Evolutionary conservation across 2,329 filamentous ascomycete species (phyloP), one percentile per base, ranked within the genome.

Genomic region (Penicillium sp.): DNA sequence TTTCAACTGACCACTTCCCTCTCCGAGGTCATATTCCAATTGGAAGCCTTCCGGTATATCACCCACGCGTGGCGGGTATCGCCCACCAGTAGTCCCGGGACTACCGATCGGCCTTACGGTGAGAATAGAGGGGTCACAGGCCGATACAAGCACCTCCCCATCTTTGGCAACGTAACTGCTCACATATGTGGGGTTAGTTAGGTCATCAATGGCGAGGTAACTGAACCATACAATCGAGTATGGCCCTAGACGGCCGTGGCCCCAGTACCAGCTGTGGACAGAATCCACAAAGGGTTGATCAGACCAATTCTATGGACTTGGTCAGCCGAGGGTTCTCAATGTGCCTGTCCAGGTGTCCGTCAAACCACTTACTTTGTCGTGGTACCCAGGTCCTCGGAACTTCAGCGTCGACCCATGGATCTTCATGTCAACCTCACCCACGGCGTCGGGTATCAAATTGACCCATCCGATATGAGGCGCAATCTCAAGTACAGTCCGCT

Each of bases 161-260:
- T 75, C 58, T 25, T 63, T 62, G 1, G 73, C 65, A 3, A 75
- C 66, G 49, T 74, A 78, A 19, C 66, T 63, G 29, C 67, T 69
- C 27, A 61, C 59, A 13, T 67, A 67, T 23, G 69, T 65, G 29
- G 71, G 69, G 13, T 58, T 64, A 7, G 65, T 68, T 6, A 64
- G 55, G n/a, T 55, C 39, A 13, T 64, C 59, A 2, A 54, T 42
- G 7, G 56, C 56, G 19, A 76, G 53, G 2, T 69, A 66, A 53
- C 76, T 72, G 59, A 79, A 77, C 78, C 78, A 81, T 23, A 81
- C 75, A 25, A 81, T 59, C 2, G 75, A 74, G 69, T 79, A 80
- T 0, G 69, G 63, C 0, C 77, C 78, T 1, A 80, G 53, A 23
- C 67, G 68, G 4, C 68, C 77, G 55, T 79, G 79, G n/a, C 79